These are phyloP conservation scores for Mrakiaceae sp. DNA, from an alignment of 1,284 basidiomycete genomes.

Conservation along the genomic window DNA sequence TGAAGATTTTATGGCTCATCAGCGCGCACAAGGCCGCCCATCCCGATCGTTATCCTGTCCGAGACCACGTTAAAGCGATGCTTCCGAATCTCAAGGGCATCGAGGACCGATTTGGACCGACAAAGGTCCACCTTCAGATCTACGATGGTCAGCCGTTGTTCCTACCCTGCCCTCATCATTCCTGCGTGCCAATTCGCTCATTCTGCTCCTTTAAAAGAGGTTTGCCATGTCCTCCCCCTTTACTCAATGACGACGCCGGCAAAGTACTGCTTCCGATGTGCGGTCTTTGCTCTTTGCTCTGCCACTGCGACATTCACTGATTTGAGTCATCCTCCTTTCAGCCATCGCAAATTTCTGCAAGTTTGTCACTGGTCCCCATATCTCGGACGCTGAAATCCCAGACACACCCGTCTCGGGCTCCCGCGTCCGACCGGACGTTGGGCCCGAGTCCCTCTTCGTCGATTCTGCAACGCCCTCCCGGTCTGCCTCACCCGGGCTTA, in stretches of 20 bases:
- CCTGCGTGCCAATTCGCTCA: not conserved
- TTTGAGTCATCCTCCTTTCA: not conserved
- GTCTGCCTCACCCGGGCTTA: no score
- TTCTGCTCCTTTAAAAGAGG: conserved; percentile 39
- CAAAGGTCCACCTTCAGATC: conserved; percentile 79
- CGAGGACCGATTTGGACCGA: conserved; percentile 52
- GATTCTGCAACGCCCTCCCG: no score
- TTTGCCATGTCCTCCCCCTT: conserved; percentile 63
- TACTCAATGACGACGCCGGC: conserved; percentile 68
- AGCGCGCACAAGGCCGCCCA: conserved; percentile 88
- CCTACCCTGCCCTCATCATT: conserved; percentile 33
- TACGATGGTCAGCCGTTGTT: conserved; percentile 37
- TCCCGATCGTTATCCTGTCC: conserved; percentile 60
- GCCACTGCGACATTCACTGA: conserved; percentile 20
- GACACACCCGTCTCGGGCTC: no score
- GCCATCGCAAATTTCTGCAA: conserved; percentile 37
- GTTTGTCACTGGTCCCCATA: conserved; percentile 28
- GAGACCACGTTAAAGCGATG: conserved; percentile 47
- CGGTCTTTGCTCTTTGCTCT: conserved; percentile 19
- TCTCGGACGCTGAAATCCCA: not conserved
- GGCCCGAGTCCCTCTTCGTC: no score
- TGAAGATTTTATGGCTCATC: not conserved
- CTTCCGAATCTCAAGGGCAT: conserved; percentile 58
- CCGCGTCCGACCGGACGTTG: no score
- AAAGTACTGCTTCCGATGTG: conserved; percentile 15